A percentile compares a stretch with the other conserved stretches of the same genome.
Conservation (phyloP, 2,329 filamentous ascomycete genomes). For the Westerdykella aurantiaca region DNA sequence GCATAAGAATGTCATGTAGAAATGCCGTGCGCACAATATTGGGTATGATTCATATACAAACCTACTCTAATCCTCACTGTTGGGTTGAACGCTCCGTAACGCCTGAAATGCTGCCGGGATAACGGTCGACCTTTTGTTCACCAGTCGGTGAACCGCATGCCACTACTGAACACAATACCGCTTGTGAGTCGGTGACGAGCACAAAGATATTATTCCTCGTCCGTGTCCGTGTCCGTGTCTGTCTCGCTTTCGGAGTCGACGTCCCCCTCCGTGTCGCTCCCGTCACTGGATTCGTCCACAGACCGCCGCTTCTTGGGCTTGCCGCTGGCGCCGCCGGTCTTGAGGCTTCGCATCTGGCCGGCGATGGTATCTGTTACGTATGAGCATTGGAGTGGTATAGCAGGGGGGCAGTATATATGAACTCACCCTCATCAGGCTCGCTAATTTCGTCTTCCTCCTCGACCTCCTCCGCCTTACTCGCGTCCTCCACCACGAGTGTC, state of each 20-base stretch:
- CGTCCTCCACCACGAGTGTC: constrained; percentile 81
- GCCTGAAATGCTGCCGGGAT: neutral
- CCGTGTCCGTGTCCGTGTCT: constrained; percentile 40
- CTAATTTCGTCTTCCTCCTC: constrained; percentile 90
- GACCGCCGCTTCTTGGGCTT: constrained; percentile 56
- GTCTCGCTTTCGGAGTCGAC: constrained; percentile 49
- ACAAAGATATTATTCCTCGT: constrained; percentile 30
- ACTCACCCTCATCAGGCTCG: constrained; percentile 93
- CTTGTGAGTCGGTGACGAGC: too few relatives aligned
- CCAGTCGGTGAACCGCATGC: too few relatives aligned
- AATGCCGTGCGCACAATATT: neutral
- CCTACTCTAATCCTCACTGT: neutral
- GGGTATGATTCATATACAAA: neutral
- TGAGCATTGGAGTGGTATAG: neutral
- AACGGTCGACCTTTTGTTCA: too few relatives aligned
- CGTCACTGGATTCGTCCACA: constrained; percentile 57
- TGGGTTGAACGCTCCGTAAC: neutral
- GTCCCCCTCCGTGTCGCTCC: constrained; percentile 60
- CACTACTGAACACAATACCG: too few relatives aligned
- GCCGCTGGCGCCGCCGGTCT: constrained; percentile 54
- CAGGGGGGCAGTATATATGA: neutral
- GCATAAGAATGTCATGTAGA: neutral
- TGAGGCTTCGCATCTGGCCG: constrained; percentile 83
- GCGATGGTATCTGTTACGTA: constrained; percentile 69
- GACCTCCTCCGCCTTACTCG: constrained; percentile 74